Evolutionary conservation across 257 asterid genomes (phyloP).

Genomic region (Gardenia jasminoides): DNA sequence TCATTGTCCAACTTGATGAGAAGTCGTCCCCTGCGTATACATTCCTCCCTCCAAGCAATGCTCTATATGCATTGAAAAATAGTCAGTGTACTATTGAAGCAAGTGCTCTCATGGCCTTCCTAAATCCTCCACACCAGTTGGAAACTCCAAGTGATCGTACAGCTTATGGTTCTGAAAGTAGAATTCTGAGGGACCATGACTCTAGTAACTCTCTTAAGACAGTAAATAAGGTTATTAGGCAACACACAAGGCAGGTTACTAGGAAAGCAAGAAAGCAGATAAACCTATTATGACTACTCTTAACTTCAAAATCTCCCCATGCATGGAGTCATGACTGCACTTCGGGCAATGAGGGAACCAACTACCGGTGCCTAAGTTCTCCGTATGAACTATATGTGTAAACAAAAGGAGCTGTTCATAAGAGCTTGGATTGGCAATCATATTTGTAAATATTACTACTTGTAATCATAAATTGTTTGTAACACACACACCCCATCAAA

Average conservation of each 20-base stretch:
- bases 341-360: slow-evolving; percentile 30
- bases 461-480: not conserved
- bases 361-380: slow-evolving; percentile 38
- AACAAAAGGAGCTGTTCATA: slow-evolving; percentile 1
- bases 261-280: slow-evolving; percentile 48
- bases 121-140: slow-evolving; percentile 79
- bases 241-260: slow-evolving; percentile 38
- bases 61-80: slow-evolving; percentile 45
- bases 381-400: not conserved
- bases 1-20: slow-evolving; percentile 83
- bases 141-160: slow-evolving; percentile 77
- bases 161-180: slow-evolving; percentile 81
- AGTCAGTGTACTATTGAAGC: slow-evolving; percentile 30
- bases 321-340: slow-evolving; percentile 57
- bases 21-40: slow-evolving; percentile 77
- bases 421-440: slow-evolving; percentile 10
- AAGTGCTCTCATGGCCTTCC: slow-evolving; percentile 56
- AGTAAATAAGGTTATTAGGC: slow-evolving; percentile 50
- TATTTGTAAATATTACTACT: slow-evolving; percentile 30
- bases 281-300: slow-evolving; percentile 68
- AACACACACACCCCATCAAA: not conserved
- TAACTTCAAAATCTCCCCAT: slow-evolving; percentile 67
- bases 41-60: slow-evolving; percentile 66
- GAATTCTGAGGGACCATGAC: slow-evolving; percentile 80
- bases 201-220: slow-evolving; percentile 83